Conservation (phyloP, 2,329 filamentous ascomycete species). For the Ilyonectria robusta region DNA sequence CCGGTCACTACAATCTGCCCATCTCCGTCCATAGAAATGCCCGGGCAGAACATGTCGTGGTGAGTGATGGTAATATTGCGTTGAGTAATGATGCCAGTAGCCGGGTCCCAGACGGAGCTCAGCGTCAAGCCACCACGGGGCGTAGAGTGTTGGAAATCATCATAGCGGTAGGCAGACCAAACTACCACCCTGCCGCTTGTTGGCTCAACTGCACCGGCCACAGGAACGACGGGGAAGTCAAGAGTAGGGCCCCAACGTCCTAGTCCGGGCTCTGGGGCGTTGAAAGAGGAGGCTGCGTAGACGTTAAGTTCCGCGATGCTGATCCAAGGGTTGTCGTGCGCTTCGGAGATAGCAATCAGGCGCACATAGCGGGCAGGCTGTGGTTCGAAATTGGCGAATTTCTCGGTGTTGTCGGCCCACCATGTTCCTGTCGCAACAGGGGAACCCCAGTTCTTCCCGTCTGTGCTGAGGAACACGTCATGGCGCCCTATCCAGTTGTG, state of each 20-base stretch:
- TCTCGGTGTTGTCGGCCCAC: constrained; percentile 29
- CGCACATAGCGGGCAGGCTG: constrained; percentile 33
- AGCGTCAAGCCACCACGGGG: constrained; percentile 18
- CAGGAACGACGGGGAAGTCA: constrained; percentile 37
- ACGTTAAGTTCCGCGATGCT: constrained; percentile 39
- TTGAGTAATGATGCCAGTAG: constrained; percentile 5
- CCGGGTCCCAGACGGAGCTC: constrained; percentile 30
- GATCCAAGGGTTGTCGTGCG: constrained; percentile 25
- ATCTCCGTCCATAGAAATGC: constrained; percentile 63
- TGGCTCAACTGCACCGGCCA: constrained; percentile 34
- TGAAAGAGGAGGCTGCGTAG: constrained; percentile 27
- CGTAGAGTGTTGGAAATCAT: constrained; percentile 22
- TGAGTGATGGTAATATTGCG: constrained; percentile 55
- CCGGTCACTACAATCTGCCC: constrained; percentile 68
- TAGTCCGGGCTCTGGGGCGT: neutral
- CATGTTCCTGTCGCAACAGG: constrained; percentile 34
- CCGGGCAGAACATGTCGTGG: constrained; percentile 72
- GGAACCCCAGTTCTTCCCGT: constrained; percentile 30
- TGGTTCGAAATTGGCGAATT: constrained; percentile 38
- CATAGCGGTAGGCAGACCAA: constrained; percentile 27
- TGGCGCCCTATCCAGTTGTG: constrained; percentile 29
- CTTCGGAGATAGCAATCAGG: constrained; percentile 23
- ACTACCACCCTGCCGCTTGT: constrained; percentile 30
- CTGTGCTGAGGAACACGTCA: constrained; percentile 25
- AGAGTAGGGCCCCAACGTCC: constrained; percentile 35